Evolutionary conservation across 148 eudicot genomes (phyloP), one percentile per base, ranked within the genome.

Genomic region (Fallopia convolvulus): DNA sequence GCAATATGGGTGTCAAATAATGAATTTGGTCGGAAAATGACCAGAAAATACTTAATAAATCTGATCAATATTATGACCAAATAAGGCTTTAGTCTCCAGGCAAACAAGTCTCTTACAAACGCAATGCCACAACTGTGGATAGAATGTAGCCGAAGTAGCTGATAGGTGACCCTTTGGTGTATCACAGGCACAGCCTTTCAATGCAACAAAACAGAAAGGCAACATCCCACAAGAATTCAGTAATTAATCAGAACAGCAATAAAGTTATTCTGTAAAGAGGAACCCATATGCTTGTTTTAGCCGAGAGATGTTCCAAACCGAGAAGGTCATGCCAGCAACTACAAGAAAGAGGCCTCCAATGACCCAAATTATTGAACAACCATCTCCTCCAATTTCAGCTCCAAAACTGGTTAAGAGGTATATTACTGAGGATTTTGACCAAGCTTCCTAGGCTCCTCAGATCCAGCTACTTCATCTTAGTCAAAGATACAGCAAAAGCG

Each of bases 141-240:
- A 82, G 86, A 41, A 88, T 71, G 40, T 84, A 76, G 58, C 86
- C 91, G 65, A 88, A 86, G 23, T 39, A 78, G 80, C 89, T 53
- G 84, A 80, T 46, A 87, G 91, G 76, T 84, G 86, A n/a, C 83
- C 83, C 65, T 81, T 84, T 11, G 86, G 84, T 33, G 36, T 53
- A 86, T 77, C 39, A 80, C 85, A 11, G 91, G n/a, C n/a, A n/a
- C n/a, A n/a, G n/a, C 91, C 91, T 88, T 79, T 40, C 80, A 81
- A 17, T 26, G 30, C 20, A 26, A 58, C 13, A 21, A 58, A 58
- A 75, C 46, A 68, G 12, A 40, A 71, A 8, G 44, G 1, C 10
- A 72, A 63, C 33, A 72, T 20, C 20, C 36, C 7, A 15, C 53
- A 72, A 72, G 72, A 2, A 33, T 33, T 68, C 20, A 68, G 42